A percentile compares a stretch with the other conserved stretches of the same genome.
phyloP scores from a whole-genome alignment of 2,329 filamentous ascomycete genomes.

The Talaromyces sp. region DNA sequence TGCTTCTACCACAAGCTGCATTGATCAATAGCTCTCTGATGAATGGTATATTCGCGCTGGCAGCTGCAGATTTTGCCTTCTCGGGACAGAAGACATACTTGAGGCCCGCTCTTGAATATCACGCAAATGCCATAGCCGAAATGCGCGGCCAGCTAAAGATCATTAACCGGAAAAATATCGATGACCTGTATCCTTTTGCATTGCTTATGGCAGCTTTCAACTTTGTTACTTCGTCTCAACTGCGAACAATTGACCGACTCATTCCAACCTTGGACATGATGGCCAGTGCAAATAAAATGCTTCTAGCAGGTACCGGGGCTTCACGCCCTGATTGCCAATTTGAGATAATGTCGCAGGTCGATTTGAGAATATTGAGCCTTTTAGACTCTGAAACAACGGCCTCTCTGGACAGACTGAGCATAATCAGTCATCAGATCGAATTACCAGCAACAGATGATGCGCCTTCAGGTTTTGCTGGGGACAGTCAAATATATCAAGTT shows the following conservation, averaged over 20 bases:
- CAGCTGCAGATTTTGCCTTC: not conserved
- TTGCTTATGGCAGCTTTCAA: not conserved
- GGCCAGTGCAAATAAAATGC: conserved; percentile 5
- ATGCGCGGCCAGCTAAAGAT: not conserved
- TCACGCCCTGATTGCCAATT: not conserved
- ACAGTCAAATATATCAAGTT: not conserved
- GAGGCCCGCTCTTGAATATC: conserved; percentile 2
- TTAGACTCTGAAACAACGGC: not conserved
- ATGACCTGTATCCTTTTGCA: not conserved
- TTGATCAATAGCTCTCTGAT: not conserved
- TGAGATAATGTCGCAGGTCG: not conserved
- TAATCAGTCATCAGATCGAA: not conserved
- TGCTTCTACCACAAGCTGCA: not conserved
- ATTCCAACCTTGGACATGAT: not conserved
- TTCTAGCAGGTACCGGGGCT: not conserved
- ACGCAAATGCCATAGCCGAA: not conserved
- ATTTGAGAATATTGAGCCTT: not conserved
- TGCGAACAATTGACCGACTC: conserved; percentile 1
- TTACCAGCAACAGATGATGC: not conserved
- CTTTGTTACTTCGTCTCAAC: not conserved
- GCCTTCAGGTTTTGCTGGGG: not conserved
- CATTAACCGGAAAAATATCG: not conserved
- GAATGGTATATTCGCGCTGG: not conserved
- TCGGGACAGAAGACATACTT: conserved; percentile 7
- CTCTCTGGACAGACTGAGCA: conserved; percentile 4